Evolutionary conservation across 148 eudicot species (phyloP).

Genomic region (Fagopyrum tataricum): DNA sequence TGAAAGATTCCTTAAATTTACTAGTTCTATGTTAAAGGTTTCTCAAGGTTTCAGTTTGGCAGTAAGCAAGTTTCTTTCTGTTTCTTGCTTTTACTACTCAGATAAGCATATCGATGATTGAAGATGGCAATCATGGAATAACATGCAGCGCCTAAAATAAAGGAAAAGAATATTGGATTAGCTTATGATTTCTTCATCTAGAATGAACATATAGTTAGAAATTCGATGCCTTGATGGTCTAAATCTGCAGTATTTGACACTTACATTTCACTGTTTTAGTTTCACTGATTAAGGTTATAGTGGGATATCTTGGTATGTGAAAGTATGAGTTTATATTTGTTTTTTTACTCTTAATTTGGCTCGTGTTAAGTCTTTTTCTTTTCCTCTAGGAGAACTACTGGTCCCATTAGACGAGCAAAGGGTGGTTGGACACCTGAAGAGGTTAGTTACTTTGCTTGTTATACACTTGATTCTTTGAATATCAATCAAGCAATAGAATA

Average conservation of each 20-base stretch:
- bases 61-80: not conserved
- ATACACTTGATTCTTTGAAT: not conserved
- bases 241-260: not conserved
- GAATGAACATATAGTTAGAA: not conserved
- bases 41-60: not conserved
- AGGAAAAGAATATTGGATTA: not conserved
- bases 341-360: not conserved
- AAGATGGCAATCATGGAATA: not conserved
- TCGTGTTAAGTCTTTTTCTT: not conserved
- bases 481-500: not conserved
- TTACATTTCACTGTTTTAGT: not conserved
- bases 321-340: not conserved
- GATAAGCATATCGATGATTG: not conserved
- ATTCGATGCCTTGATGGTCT: not conserved
- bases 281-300: not conserved
- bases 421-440: constrained; percentile 99
- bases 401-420: constrained; percentile 95
- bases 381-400: constrained; percentile 61
- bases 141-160: not conserved
- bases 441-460: constrained; percentile 33
- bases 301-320: not conserved
- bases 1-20: not conserved
- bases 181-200: not conserved
- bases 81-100: not conserved
- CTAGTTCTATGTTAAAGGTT: not conserved